Evolutionary conservation across 169 alveolate genomes (phyloP), one percentile per base, ranked within the genome.

Genomic region (Cryptosporidium sp.): DNA sequence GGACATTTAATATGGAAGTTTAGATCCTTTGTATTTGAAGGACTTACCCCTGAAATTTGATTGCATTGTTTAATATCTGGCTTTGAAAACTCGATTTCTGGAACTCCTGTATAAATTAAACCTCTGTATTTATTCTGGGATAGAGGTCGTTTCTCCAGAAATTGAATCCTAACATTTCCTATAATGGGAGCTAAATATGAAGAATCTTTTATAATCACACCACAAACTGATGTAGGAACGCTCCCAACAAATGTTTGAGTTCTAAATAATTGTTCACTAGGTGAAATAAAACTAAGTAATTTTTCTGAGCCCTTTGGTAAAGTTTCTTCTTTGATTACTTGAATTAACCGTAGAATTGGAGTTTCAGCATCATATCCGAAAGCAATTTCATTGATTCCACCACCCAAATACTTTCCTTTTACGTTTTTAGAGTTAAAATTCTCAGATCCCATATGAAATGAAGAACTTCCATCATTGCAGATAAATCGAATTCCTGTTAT

Each of bases 311-410:
- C 80, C n/a, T 62, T 80, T 18, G 89, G 89, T 10, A 60, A 44
- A 26, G 60, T 14, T 35, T 61, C 80, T 80, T 80, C 89, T 58
- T 80, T 80, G 10, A 80, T 62, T 29, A 80, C 75, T 65, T 80
- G 73, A 62, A 80, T 61, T 29, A 80, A 42, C 0, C 67, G 52
- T 14, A 80, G 12, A 26, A 80, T 80, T 37, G 89, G 89, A 8
- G 35, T 37, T 44, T 62, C 75, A 44, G 69, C 37, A 8, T 80
- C 89, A 16, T 80, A 80, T 21, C 89, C 89, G 44, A 80, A 80
- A 31, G 89, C 89, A 80, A 80, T 18, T 58, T 80, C 89, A 56
- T 80, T 61, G 14, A 80, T 80, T 14, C 69, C 89, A 42, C 75
- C 89, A 29, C 29, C 21, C 18, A n/a, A 9, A 62, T 80, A 65